Evolutionary conservation across 2,329 filamentous ascomycete genomes (phyloP).

Genomic region (Penicillium sp.): DNA sequence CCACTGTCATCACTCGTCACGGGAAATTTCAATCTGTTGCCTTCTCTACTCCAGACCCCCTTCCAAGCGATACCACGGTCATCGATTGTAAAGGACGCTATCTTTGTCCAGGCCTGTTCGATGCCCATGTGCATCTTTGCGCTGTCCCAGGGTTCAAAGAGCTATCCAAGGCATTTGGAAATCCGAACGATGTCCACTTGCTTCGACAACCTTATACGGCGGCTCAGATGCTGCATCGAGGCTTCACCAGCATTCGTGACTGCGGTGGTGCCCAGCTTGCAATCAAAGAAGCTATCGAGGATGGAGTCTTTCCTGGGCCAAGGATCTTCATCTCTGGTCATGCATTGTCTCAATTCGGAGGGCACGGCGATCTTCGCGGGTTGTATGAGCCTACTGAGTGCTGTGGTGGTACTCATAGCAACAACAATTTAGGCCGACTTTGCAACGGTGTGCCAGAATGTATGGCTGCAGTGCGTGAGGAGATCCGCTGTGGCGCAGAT

Average conservation of each 20-base stretch:
- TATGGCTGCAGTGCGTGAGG: slow-evolving; percentile 54
- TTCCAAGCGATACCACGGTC: slow-evolving; percentile 8
- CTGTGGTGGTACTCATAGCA: slow-evolving; percentile 47
- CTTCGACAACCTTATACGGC: slow-evolving; percentile 28
- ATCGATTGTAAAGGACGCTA: slow-evolving; percentile 25
- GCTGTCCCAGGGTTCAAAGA: slow-evolving; percentile 28
- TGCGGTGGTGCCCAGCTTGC: slow-evolving; percentile 59
- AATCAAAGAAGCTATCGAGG: slow-evolving; percentile 50
- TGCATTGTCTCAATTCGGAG: slow-evolving; percentile 60
- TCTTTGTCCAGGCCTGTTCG: slow-evolving; percentile 30
- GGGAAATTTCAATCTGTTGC: slow-evolving; percentile 25
- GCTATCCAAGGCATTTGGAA: slow-evolving; percentile 26
- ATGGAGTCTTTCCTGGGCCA: slow-evolving; percentile 58
- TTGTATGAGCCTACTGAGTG: slow-evolving; percentile 49
- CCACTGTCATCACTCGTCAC: slow-evolving; percentile 17
- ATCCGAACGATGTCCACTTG: slow-evolving; percentile 25
- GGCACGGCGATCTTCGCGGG: slow-evolving; percentile 55
- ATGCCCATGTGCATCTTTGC: slow-evolving; percentile 31
- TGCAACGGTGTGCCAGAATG: slow-evolving; percentile 60
- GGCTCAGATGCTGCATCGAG: slow-evolving; percentile 55
- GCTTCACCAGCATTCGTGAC: slow-evolving; percentile 63
- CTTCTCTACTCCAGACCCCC: slow-evolving; percentile 10
- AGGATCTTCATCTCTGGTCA: slow-evolving; percentile 57
- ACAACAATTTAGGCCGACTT: slow-evolving; percentile 39
- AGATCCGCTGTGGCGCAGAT: slow-evolving; percentile 58